A percentile compares a stretch with the other conserved stretches of the same genome.
Evolutionary conservation across 2,329 filamentous ascomycete species (phyloP).

Genomic region (Aspergillus oerlinghausenensis): DNA sequence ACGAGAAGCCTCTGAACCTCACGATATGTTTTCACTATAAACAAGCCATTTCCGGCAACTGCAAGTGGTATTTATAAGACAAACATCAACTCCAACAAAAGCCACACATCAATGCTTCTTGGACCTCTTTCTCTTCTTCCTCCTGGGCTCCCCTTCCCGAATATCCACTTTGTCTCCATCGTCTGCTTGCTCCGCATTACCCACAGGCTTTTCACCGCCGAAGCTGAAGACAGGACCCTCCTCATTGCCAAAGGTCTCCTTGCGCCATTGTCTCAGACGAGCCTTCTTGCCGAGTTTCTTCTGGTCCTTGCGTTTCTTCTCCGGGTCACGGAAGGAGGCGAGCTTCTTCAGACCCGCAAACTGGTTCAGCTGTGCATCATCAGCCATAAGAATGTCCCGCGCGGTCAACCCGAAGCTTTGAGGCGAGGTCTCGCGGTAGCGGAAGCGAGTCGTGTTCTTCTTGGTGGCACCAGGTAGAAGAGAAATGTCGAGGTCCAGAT

Average conservation of each 20-base stretch:
- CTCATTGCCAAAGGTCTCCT: conserved; percentile 61
- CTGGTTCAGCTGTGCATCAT: conserved; percentile 79
- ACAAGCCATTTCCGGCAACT: not conserved
- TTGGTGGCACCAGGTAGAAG: conserved; percentile 52
- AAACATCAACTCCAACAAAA: not conserved
- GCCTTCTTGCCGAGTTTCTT: conserved; percentile 92
- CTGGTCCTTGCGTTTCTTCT: conserved; percentile 84
- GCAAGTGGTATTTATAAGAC: not conserved
- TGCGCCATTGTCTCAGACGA: conserved; percentile 78
- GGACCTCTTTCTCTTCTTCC: conserved; percentile 44
- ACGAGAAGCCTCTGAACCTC: no score
- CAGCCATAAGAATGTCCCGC: conserved; percentile 85
- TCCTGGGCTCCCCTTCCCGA: conserved; percentile 34
- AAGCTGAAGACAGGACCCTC: conserved; percentile 44
- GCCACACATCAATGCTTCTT: conserved; percentile 34
- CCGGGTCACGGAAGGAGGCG: conserved; percentile 77
- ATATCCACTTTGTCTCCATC: conserved; percentile 38
- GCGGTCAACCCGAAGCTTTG: conserved; percentile 84
- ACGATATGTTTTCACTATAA: not conserved
- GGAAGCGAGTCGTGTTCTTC: conserved; percentile 60
- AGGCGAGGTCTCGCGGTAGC: conserved; percentile 91
- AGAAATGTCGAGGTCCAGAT: conserved; percentile 68
- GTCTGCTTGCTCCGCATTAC: conserved; percentile 16
- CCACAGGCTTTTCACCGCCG: conserved; percentile 19
- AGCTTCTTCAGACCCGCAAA: conserved; percentile 94